Conservation (phyloP, 176 grass and related monocot genomes). For the Cocos nucifera region DNA sequence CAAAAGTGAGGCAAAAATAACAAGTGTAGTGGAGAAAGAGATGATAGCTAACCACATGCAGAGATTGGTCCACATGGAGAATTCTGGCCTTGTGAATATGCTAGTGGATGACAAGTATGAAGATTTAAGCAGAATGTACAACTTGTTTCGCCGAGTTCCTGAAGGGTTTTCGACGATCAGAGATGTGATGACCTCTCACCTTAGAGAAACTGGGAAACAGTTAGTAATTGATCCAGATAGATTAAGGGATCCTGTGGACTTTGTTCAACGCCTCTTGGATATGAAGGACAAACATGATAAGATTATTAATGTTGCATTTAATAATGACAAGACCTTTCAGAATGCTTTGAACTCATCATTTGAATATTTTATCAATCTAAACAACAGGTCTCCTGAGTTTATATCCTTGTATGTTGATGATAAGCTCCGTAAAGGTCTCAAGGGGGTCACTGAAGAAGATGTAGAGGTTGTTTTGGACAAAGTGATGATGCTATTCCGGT, state of each 20-base stretch:
- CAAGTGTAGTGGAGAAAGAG: constrained; percentile 84
- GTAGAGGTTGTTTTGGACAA: constrained; percentile 86
- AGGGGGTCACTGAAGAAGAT: constrained; percentile 87
- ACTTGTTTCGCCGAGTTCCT: constrained; percentile 73
- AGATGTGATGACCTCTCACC: constrained; percentile 81
- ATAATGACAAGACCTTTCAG: constrained; percentile 92
- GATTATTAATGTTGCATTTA: constrained; percentile 84
- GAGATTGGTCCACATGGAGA: constrained; percentile 86
- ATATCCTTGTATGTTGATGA: constrained; percentile 94
- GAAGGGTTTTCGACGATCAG: constrained; percentile 70
- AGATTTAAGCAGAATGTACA: constrained; percentile 78
- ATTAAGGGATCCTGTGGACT: constrained; percentile 91
- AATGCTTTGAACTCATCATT: constrained; percentile 94
- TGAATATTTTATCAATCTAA: constrained; percentile 96
- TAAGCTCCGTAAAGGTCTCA: constrained; percentile 86
- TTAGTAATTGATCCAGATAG: constrained; percentile 79
- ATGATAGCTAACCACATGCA: constrained; percentile 98
- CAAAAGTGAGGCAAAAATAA: constrained; percentile 81
- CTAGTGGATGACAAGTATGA: constrained; percentile 81
- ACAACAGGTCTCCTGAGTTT: constrained; percentile 91
- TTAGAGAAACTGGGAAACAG: constrained; percentile 78
- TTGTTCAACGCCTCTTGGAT: constrained; percentile 80
- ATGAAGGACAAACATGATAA: constrained; percentile 95
- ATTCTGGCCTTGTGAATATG: constrained; percentile 89
- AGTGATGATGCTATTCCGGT: constrained; percentile 97